These are phyloP conservation scores for Leccinum huronense DNA, from an alignment of 1,284 basidiomycete species.

Conservation along the genomic window DNA sequence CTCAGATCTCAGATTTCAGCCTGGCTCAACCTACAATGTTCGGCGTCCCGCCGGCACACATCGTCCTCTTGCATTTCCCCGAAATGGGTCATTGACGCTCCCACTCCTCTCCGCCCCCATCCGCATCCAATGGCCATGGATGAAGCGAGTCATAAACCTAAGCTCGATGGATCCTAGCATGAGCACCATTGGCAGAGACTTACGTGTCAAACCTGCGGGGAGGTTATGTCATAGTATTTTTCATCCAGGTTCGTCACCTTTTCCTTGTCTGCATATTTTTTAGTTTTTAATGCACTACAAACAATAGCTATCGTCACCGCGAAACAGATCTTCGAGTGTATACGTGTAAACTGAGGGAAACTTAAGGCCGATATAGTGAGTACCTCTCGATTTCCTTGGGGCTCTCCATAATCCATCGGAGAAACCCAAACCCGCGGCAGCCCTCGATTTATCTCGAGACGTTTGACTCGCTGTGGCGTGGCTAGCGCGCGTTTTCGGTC, in stretches of 20 bases:
- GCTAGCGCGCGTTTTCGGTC: conserved; percentile 79
- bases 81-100: too few relatives aligned
- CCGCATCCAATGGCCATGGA: conserved; percentile 98
- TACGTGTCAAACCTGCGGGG: conserved; percentile 99
- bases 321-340: conserved; percentile 99
- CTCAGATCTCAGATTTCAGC: too few relatives aligned
- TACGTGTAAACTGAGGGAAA: conserved; percentile 98
- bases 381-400: conserved; percentile 92
- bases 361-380: conserved; percentile 96
- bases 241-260: conserved; percentile 78
- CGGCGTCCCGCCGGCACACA: too few relatives aligned
- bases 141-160: conserved; percentile 84
- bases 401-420: conserved; percentile 79
- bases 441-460: conserved; percentile 72
- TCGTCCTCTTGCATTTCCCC: too few relatives aligned
- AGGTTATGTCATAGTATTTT: conserved; percentile 99
- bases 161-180: conserved; percentile 96
- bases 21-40: too few relatives aligned
- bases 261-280: conserved; percentile 43
- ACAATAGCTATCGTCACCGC: too few relatives aligned
- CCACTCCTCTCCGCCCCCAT: too few relatives aligned
- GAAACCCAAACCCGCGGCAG: conserved; percentile 86
- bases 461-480: conserved; percentile 71
- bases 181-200: conserved; percentile 99
- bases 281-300: too few relatives aligned